Conservation (phyloP, 2,329 filamentous ascomycete genomes). For the Pseudomassariella vexata region DNA sequence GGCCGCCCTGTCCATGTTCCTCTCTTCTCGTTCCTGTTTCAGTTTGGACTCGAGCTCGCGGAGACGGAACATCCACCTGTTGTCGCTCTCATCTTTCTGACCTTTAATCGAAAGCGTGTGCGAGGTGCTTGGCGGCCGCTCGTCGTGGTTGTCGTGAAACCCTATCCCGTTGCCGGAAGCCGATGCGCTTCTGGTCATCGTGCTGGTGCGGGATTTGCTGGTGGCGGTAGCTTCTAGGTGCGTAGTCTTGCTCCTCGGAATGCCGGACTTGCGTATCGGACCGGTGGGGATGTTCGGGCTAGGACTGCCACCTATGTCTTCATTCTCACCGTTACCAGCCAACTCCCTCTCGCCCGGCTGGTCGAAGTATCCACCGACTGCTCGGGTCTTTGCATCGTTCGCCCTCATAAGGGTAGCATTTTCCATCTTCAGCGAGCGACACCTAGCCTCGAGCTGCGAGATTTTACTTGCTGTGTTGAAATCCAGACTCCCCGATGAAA, state of each 20-base stretch:
- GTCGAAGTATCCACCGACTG: conserved; percentile 16
- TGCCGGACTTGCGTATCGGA: conserved; percentile 27
- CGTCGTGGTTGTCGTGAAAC: too few relatives aligned
- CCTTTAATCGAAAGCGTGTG: conserved; percentile 14
- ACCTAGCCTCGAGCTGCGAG: conserved; percentile 53
- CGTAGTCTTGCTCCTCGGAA: conserved; percentile 32
- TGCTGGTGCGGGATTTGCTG: conserved; percentile 16
- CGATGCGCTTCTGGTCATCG: conserved; percentile 20
- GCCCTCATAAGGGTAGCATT: conserved; percentile 64
- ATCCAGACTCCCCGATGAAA: conserved; percentile 45
- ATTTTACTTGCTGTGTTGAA: conserved; percentile 39
- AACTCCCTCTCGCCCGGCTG: conserved; percentile 30
- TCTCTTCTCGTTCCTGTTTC: conserved; percentile 82
- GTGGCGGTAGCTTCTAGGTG: conserved; percentile 18
- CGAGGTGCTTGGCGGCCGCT: conserved; percentile 11
- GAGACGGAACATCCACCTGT: conserved; percentile 78
- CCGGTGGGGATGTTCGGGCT: conserved; percentile 50
- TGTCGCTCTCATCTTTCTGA: conserved; percentile 41
- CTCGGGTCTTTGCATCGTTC: conserved; percentile 49
- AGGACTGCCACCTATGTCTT: conserved; percentile 45
- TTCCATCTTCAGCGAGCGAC: conserved; percentile 58
- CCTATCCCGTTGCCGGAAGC: conserved; percentile 4
- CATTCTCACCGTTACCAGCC: conserved; percentile 25
- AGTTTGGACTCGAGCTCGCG: conserved; percentile 83
- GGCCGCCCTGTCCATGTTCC: conserved; percentile 77